Base-by-base conservation (phyloP, 1,139 yeast species). In the Protomyces lactucae-debilis region DNA sequence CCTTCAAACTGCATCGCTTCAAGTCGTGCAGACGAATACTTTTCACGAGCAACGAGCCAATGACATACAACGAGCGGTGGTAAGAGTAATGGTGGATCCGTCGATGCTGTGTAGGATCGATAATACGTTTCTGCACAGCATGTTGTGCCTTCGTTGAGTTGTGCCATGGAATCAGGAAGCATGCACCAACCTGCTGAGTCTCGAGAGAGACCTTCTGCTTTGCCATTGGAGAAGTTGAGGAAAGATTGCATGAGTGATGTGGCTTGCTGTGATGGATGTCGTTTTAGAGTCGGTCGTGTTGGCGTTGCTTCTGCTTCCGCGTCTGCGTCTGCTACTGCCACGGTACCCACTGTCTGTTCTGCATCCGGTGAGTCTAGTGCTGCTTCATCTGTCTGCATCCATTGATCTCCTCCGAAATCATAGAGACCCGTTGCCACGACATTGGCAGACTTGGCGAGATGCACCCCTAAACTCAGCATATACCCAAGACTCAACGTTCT, bases 1-100 rank as follows among this genome's bases (percentile, higher is more conserved):
- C 35, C 39, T 14, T 32, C 28, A 3, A n/a, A 40, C 14, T 52
- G 57, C 28, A 55, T 32, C 35, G 12, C 21, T 16, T 4, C 21
- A 5, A 16, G 48, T 43, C 4, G 14, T 12, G 16, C 28, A 12
- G 21, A 12, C 25, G 48, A n/a, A 18, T 43, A 43, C 48, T 43
- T 43, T 43, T 43, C 48, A 18, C 39, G 45, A 8, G 63, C 43
- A 12, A 59, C 57, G 14, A 59, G 63, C 25, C 54, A 59, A 23
- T 59, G 63, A 45, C 63, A 59, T 25, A 39, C 53, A 2, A 57
- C 63, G 8, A 59, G 32, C 16, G 63, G 63, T 14, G 63, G 63
- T 4, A 59, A 51, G 12, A 39, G 46, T 12, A 59, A 28, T 1
- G 63, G 63, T 5, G 54, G 53, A 28, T 40, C 63, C 6, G 63